Base-by-base conservation (phyloP, 2,329 filamentous ascomycete species). In the Ceratocystis lukuohia region DNA sequence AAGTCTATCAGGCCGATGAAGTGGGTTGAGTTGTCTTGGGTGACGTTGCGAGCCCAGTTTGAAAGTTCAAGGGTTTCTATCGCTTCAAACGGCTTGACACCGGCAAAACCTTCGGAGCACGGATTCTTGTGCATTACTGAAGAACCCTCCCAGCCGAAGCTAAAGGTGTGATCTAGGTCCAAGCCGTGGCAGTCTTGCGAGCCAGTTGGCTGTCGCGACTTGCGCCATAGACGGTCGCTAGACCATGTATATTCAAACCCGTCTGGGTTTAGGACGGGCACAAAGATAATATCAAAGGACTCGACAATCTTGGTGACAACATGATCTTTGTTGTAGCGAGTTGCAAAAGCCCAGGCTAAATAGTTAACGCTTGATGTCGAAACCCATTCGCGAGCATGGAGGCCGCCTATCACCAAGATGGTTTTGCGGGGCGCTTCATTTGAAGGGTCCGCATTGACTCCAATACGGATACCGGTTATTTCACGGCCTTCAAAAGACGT, bases 351-450 rank as follows among this genome's bases (percentile, higher is more conserved):
- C 83, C 94, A 96, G 8, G 93, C 91, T 37, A 96, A 78, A 72
- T 96, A 97, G 71, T 88, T 95, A 64, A 95, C 90, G 0, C 91
- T 96, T 72, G 88, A 94, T 0, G 88, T 91, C 61, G 91, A 90
- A 70, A 99, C 96, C 94, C 94, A 99, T 79, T 99, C 94, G 46
- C 94, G 84, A 2, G 92, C 93, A 75, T 97, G 94, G n/a, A 89
- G 81, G 62, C 93, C 93, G 65, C 91, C 94, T 3, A 86, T 86
- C 22, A 99, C 79, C 63, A 96, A 79, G 66, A 96, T 84, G 0
- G 89, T 93, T 74, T 90, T 90, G 62, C 89, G 84, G 4, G 79
- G 80, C 5, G 80, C 75, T 33, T 80, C 67, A 72, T 65, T 78
- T 72, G 59, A 78, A 71, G 73, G 79, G 78, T 71, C 81, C 2